Evolutionary conservation across 495 filamentous ascomycete species (phyloP), one percentile per base, ranked within the genome.

Genomic region (Neurospora africana): DNA sequence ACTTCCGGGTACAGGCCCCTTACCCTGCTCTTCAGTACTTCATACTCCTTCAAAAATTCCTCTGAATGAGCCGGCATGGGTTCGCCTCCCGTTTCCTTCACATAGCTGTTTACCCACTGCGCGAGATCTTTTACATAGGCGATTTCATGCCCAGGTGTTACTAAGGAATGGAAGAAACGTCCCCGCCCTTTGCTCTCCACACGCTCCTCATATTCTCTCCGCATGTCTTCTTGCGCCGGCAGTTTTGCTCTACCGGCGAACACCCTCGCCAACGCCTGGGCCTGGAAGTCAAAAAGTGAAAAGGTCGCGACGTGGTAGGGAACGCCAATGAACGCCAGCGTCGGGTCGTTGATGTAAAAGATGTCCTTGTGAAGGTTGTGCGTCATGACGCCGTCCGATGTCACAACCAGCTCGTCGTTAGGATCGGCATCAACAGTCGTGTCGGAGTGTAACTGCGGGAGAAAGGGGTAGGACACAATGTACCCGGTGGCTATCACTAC

Each of bases 291-390:
- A 69, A 90, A 90, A 9, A 90, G 80, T 0, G 88, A 86, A 72
- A 91, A 91, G 0, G 88, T 89, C 0, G 87, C 87, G 0, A 86
- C 86, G 65, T 89, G 85, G 76, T 87, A 88, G 0, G 89, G 85
- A 0, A 89, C 82, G 1, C 89, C 89, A 9, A 91, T 80, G 74
- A 91, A 90, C 0, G 83, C 83, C 17, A 91, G 75, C 0, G 88
- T 86, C 0, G 89, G 88, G 70, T 91, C 88, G 0, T 85, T 83
- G 58, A 91, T 91, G 74, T 89, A 91, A 75, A 91, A 91, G 4
- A 91, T 86, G 72, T 91, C 89, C 47, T 86, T 86, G 78, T 91
- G 86, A 5, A 91, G 74, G 74, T 92, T 91, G 76, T 91, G 89
- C n/a, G 89, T 76, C 75, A 88, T 89, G 4, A 82, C 84, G 0